Evolutionary conservation across 805 yeast species (phyloP), one percentile per base, ranked within the genome.

Genomic region (Candida khao-thaluensis): DNA sequence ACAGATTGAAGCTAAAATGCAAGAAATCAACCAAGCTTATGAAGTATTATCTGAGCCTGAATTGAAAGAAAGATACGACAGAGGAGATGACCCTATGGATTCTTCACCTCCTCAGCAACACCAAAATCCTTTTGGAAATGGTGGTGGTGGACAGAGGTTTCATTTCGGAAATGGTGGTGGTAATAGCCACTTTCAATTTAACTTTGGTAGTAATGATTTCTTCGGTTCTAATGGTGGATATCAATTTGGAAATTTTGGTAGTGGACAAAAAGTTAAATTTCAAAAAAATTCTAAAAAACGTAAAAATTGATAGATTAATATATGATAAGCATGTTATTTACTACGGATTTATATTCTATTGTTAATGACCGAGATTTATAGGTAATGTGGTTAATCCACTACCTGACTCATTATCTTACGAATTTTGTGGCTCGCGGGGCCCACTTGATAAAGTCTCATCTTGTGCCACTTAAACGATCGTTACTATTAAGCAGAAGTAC

Each of bases 1-100:
- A 22, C 76, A 83, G 42, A 82, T 84, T 25, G 95, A 88, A 60
- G 69, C 69, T 35, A 86, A 85, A 52, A 93, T 91, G 90, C 88
- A 95, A 34, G 90, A 83, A 40, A 85, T 91, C 47, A 93, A 91
- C 60, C 87, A 85, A 55, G 98, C 98, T 0, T 89, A 93, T 60
- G 97, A 89, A 56, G 81, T 83, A 2, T 69, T 91, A 25, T 76
- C 89, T 7, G 79, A 85, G 49, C 76, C 77, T 2, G 84, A 79
- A 31, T 65, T 75, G 43, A 74, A 81, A 43, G 74, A 67, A 31
- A 74, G 79, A 33, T 91, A 85, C 53, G 96, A 90, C 56, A 48
- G 66, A 17, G 82, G 81, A 11, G 74, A 69, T 34, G 79, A 74
- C 53, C 79, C 81, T 5, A 72, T 71, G 46, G 73, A 66, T 42